These are phyloP conservation scores for Coniophora puteana DNA, from an alignment of 1,284 basidiomycete genomes.

Conservation along the genomic window DNA sequence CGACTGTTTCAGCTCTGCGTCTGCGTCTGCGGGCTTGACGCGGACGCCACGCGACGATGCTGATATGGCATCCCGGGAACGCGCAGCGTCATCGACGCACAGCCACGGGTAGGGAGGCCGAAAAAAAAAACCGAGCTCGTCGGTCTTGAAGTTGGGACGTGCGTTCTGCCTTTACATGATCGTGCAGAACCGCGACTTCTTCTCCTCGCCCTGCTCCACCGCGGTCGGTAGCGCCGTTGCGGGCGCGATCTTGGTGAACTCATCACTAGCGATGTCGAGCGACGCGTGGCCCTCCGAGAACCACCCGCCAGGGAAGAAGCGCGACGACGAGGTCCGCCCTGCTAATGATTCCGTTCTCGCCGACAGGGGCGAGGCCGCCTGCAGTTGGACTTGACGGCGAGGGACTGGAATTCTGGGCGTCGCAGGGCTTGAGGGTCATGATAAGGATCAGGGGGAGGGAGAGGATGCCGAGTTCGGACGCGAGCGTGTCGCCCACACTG, in stretches of 20 bases:
- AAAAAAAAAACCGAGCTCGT: too few species aligned
- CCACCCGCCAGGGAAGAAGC: constrained; percentile 56
- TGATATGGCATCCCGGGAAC: too few species aligned
- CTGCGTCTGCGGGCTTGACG: too few species aligned
- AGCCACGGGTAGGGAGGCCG: too few species aligned
- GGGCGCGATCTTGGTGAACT: constrained; percentile 34
- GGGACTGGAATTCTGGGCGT: too few species aligned
- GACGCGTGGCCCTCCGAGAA: constrained; percentile 47
- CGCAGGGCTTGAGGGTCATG: constrained; percentile 67
- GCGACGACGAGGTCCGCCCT: constrained; percentile 50
- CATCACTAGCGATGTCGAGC: constrained; percentile 47
- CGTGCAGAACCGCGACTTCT: constrained; percentile 12
- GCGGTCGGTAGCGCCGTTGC: constrained; percentile 9
- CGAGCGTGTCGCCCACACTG: constrained; percentile 82
- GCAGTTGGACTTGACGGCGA: too few species aligned
- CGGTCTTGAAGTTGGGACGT: too few species aligned
- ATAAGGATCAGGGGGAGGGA: constrained; percentile 69
- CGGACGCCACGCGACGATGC: too few species aligned
- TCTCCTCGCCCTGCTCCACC: constrained; percentile 9
- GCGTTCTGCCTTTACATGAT: constrained; percentile 11
- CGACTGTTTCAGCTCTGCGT: too few species aligned
- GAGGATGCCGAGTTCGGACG: constrained; percentile 83
- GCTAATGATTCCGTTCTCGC: constrained; percentile 46
- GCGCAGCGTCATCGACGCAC: too few species aligned
- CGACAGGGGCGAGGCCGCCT: too few species aligned